Conservation (phyloP, 345 rosid genomes). For the Eucalyptus pauciflora region DNA sequence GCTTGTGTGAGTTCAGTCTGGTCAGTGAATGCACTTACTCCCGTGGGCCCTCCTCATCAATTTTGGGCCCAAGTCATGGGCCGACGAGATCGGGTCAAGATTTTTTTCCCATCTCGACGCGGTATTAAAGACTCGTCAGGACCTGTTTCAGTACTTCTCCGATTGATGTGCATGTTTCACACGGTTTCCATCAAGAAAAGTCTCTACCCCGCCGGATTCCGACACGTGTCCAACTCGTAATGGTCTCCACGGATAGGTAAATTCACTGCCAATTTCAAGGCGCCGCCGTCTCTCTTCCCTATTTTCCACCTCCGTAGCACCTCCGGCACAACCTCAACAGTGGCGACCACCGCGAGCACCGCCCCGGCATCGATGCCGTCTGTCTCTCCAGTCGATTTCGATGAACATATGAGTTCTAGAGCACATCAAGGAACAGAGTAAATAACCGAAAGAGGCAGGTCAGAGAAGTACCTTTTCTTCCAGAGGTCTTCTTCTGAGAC, state of each 20-base stretch:
- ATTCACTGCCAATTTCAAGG: background rate
- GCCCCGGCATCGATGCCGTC: background rate
- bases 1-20: background rate
- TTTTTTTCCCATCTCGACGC: background rate
- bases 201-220: background rate
- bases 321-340: background rate
- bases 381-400: background rate
- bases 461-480: no score
- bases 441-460: no score
- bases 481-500: no score
- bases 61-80: background rate
- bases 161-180: background rate
- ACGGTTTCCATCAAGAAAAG: background rate
- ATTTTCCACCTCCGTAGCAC: background rate
- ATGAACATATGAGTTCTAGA: no score
- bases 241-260: background rate
- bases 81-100: background rate
- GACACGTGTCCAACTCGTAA: background rate
- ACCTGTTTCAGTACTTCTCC: background rate
- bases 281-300: accelerated
- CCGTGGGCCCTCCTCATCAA: background rate
- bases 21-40: background rate
- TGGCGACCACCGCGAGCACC: accelerated
- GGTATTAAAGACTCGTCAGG: background rate
- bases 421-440: no score